phyloP scores from a whole-genome alignment of 345 rosid genomes.

The Populus davidiana region DNA sequence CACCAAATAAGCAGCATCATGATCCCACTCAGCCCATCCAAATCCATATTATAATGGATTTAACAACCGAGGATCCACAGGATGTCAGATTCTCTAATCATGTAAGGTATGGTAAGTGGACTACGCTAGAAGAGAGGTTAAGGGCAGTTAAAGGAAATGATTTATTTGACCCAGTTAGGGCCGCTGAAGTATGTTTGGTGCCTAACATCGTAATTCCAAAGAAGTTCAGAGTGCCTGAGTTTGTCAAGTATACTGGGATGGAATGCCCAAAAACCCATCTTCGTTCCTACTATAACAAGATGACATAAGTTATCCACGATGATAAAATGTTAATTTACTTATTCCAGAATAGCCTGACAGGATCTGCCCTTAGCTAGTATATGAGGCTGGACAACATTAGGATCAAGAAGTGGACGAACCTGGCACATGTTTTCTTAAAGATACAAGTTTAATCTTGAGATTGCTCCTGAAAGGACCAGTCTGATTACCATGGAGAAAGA shows the following conservation, averaged over 20 bases:
- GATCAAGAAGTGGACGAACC: too few species aligned
- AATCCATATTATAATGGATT: neutral
- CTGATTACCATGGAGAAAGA: too few species aligned
- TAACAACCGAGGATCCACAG: neutral
- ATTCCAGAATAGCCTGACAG: too few species aligned
- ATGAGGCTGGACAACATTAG: too few species aligned
- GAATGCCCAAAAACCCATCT: neutral
- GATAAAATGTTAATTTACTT: too few species aligned
- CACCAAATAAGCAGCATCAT: neutral
- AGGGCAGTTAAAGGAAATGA: neutral
- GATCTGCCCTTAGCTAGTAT: too few species aligned
- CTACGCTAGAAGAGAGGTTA: rapidly evolving
- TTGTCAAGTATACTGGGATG: neutral
- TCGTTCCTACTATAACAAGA: too few species aligned
- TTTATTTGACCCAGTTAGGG: neutral
- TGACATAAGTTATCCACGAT: too few species aligned
- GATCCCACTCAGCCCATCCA: neutral
- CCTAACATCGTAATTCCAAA: neutral
- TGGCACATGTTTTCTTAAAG: too few species aligned
- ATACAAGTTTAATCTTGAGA: too few species aligned
- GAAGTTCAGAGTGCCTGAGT: rapidly evolving
- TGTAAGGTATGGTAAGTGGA: neutral
- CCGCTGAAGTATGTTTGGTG: neutral
- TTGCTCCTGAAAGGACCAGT: too few species aligned
- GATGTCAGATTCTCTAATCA: rapidly evolving